Conservation (phyloP, 495 filamentous ascomycete genomes). For the Podospora appendiculata region DNA sequence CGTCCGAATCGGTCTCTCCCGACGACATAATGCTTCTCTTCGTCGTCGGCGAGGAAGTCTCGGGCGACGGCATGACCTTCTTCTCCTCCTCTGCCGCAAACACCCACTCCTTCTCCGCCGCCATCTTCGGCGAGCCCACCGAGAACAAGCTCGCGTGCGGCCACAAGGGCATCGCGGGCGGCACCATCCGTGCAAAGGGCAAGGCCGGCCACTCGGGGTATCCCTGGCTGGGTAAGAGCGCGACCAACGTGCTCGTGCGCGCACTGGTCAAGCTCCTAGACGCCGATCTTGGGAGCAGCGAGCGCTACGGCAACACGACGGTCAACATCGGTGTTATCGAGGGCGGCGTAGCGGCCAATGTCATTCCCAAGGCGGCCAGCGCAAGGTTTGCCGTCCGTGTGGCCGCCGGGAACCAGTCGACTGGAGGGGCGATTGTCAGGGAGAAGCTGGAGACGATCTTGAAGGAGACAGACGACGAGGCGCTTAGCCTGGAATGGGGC, state of each 20-base stretch:
- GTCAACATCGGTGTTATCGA: conserved; percentile 73
- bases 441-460: conserved; percentile 52
- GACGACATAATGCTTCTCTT: conserved; percentile 66
- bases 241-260: conserved; percentile 64
- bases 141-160: conserved; percentile 78
- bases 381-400: conserved; percentile 66
- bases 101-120: conserved; percentile 46
- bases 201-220: conserved; percentile 86
- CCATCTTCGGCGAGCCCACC: conserved; percentile 91
- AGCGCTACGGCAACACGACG: conserved; percentile 78
- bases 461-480: conserved; percentile 42
- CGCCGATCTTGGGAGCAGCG: conserved; percentile 61
- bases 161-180: conserved; percentile 74
- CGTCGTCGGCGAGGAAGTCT: conserved; percentile 81
- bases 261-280: conserved; percentile 56
- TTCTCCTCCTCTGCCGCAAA: conserved; percentile 44
- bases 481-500: conserved; percentile 53
- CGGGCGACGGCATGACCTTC: conserved; percentile 76
- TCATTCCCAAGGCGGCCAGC: conserved; percentile 65
- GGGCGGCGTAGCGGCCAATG: conserved; percentile 83
- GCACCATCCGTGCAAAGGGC: conserved; percentile 58
- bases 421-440: conserved; percentile 44
- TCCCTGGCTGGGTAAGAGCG: conserved; percentile 73
- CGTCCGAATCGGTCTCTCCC: conserved; percentile 21
- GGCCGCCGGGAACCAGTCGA: conserved; percentile 58